These are phyloP conservation scores for Phallus indusiatus DNA, from an alignment of 768 basidiomycete genomes.

Conservation along the genomic window DNA sequence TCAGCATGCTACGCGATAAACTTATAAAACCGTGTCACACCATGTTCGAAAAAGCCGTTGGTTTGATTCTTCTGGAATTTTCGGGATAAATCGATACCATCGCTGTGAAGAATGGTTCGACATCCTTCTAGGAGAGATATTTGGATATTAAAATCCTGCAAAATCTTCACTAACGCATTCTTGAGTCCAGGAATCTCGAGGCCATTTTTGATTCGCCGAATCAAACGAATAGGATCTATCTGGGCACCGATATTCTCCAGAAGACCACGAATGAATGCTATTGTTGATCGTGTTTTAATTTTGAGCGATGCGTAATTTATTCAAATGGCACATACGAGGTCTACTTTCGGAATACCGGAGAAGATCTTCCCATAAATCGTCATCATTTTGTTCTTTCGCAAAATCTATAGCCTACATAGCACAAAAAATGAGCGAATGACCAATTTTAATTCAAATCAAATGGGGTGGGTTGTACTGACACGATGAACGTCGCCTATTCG, in stretches of 20 bases:
- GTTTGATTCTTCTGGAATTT: constrained; percentile 69
- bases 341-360: constrained; percentile 89
- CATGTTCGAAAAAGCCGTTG: constrained; percentile 65
- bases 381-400: constrained; percentile 92
- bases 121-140: constrained; percentile 90
- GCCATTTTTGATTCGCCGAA: constrained; percentile 91
- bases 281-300: constrained; percentile 1
- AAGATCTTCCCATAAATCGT: constrained; percentile 97
- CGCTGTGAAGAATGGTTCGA: constrained; percentile 75
- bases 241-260: constrained; percentile 95
- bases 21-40: constrained; percentile 33
- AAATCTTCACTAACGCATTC: constrained; percentile 89
- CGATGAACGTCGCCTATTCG: constrained; percentile 86
- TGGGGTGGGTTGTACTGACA: constrained; percentile 30
- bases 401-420: constrained; percentile 82
- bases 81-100: constrained; percentile 63
- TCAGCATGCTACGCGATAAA: neutral
- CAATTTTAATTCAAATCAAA: neutral
- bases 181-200: constrained; percentile 94
- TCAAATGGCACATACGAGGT: constrained; percentile 46
- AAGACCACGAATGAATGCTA: constrained; percentile 89
- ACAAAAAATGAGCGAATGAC: constrained; percentile 1
- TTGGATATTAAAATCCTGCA: constrained; percentile 93
- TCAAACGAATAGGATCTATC: constrained; percentile 89
- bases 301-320: neutral